phyloP scores from a whole-genome alignment of 2,329 filamentous ascomycete species.

The Coleophoma eucalyptorum region DNA sequence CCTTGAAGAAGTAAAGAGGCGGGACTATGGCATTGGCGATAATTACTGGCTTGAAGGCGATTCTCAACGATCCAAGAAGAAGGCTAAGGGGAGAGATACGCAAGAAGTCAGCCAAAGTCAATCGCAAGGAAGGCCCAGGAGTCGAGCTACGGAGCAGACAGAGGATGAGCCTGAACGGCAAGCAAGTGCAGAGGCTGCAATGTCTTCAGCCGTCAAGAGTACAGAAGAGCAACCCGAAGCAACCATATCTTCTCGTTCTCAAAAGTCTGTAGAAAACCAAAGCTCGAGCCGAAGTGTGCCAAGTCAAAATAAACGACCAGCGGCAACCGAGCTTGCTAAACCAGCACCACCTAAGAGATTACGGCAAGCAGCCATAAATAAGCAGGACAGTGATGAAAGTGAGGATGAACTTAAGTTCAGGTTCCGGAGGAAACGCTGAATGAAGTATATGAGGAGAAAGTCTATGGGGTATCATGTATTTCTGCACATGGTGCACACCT shows the following conservation, averaged over 20 bases:
- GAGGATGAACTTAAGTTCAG: constrained; percentile 26
- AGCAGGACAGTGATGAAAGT: constrained; percentile 19
- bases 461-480: constrained; percentile 13
- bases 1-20: constrained; percentile 56
- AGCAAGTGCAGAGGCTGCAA: not conserved
- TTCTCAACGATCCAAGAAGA: constrained; percentile 26
- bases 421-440: constrained; percentile 18
- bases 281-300: not conserved
- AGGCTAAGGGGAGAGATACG: constrained; percentile 16
- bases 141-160: constrained; percentile 4
- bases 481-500: constrained; percentile 3
- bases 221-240: not conserved
- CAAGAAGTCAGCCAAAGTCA: constrained; percentile 9
- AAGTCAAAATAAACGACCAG: constrained; percentile 16
- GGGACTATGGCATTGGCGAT: constrained; percentile 55
- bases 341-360: constrained; percentile 20
- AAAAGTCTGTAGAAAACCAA: constrained; percentile 3
- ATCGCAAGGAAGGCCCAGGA: not conserved
- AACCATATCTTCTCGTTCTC: not conserved
- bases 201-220: not conserved
- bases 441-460: not conserved
- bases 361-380: constrained; percentile 9
- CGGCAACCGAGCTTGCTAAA: constrained; percentile 15
- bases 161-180: not conserved
- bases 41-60: constrained; percentile 46